Conservation (phyloP, 2,329 filamentous ascomycete species). For the Phyllachora maydis region DNA sequence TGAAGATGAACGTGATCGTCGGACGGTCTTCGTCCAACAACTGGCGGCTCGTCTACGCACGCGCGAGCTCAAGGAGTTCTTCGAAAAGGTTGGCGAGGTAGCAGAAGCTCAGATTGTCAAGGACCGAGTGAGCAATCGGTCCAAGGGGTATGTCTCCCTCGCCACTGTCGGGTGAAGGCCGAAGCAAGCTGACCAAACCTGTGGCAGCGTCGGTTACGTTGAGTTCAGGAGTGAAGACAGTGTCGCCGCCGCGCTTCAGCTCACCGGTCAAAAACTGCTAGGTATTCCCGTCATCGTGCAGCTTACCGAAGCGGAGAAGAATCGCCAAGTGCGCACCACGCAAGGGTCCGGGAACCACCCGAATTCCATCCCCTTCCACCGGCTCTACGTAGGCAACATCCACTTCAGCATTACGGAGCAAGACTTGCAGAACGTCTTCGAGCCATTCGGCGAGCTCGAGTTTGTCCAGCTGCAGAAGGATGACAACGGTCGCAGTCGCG, state of each 20-base stretch:
- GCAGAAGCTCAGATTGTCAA: constrained; percentile 98
- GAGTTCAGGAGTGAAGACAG: constrained; percentile 96
- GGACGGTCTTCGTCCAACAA: constrained; percentile 97
- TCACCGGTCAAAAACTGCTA: constrained; percentile 96
- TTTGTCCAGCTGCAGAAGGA: constrained; percentile 97
- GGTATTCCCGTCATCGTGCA: constrained; percentile 97
- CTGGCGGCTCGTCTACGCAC: constrained; percentile 84
- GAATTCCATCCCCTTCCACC: constrained; percentile 85
- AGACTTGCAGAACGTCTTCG: constrained; percentile 90
- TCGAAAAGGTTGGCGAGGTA: constrained; percentile 83
- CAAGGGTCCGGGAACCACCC: constrained; percentile 48
- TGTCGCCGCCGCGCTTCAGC: constrained; percentile 80
- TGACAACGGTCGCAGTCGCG: constrained; percentile 72
- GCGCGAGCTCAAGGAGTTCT: constrained; percentile 83
- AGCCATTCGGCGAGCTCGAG: constrained; percentile 92
- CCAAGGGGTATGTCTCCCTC: constrained; percentile 61
- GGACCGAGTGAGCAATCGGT: constrained; percentile 87
- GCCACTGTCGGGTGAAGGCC: constrained; percentile 1
- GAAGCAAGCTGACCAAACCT: constrained; percentile 16
- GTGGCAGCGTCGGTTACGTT: constrained; percentile 80
- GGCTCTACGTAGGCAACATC: constrained; percentile 96
- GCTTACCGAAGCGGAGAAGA: constrained; percentile 97
- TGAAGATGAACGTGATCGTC: constrained; percentile 88
- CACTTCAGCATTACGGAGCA: constrained; percentile 98
- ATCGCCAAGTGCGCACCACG: constrained; percentile 77